Base-by-base conservation (phyloP, 192 early-diverging fungal species). In the Coemansia sp. region DNA sequence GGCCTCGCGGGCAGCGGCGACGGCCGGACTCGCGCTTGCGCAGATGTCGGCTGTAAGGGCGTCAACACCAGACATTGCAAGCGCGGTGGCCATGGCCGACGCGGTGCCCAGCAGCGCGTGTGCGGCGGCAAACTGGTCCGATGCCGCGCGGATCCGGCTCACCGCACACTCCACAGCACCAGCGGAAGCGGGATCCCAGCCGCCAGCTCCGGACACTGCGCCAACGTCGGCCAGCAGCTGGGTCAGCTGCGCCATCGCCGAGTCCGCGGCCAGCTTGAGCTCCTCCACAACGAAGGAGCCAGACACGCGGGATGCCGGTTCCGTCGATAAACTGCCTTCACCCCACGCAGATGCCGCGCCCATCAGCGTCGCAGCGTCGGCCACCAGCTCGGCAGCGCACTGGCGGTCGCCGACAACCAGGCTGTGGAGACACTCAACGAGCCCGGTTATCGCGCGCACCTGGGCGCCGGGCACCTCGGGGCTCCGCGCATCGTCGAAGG, bases 401-500 rank as follows among this genome's bases (percentile, higher is more conserved):
- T 21, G 19, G 48, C 80, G 80, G 68, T 83, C 80, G 3, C 47
- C 41, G 7, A 50, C 48, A 0, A 69, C 75, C 9, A 69, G 23
- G 39, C 64, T 64, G 47, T 43, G 62, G 42, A 83, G 67, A 39
- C 69, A 65, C 37, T 83, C 75, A 40, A 65, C 52, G 19, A 83
- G 66, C 7, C 65, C 63, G 3, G 53, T 38, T 41, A 83, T 77
- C 23, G 60, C 68, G 42, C 64, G 68, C 8, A 74, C 49, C 61
- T 83, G 75, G 64, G 77, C 68, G n/a, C 69, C 58, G 39, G 54
- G 61, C n/a, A 75, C 58, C 61, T 83, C 76, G 0, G 53, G 15
- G 50, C 70, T 78, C 64, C 77, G 75, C 47, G 80, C 77, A 4
- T 9, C 26, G n/a, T 66, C 66, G 42, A 54, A 71, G 6, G 65